Evolutionary conservation across 768 basidiomycete genomes (phyloP).

Genomic region (Leccinum arenicola): DNA sequence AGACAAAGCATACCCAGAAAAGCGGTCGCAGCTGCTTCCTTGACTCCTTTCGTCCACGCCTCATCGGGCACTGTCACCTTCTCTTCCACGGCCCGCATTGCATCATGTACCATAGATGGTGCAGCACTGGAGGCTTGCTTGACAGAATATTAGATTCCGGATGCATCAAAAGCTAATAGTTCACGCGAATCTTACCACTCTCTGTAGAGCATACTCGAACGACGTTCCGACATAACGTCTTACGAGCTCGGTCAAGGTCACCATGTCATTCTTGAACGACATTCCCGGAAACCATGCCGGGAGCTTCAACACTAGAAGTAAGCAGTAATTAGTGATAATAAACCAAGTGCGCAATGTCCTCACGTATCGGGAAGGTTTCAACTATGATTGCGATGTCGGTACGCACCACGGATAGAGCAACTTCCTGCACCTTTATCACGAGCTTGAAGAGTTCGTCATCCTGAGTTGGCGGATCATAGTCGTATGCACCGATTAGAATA

Average conservation of each 20-base stretch:
- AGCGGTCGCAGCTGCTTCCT: background rate
- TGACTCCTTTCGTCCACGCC: background rate
- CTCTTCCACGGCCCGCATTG: background rate
- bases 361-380: background rate
- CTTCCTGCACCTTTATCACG: background rate
- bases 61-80: background rate
- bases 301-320: background rate
- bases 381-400: background rate
- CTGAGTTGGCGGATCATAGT: background rate
- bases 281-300: background rate
- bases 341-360: background rate
- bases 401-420: background rate
- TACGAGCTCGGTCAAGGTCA: background rate
- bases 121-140: background rate
- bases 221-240: background rate
- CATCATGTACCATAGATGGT: background rate
- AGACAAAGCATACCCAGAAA: background rate
- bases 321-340: background rate
- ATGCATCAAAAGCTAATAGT: no score
- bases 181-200: background rate
- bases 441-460: background rate
- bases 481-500: background rate
- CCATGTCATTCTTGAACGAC: background rate
- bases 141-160: no score
- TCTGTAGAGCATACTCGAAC: background rate